These are phyloP conservation scores for Apiosordaria backusii DNA, from an alignment of 495 filamentous ascomycete genomes.

Conservation along the genomic window DNA sequence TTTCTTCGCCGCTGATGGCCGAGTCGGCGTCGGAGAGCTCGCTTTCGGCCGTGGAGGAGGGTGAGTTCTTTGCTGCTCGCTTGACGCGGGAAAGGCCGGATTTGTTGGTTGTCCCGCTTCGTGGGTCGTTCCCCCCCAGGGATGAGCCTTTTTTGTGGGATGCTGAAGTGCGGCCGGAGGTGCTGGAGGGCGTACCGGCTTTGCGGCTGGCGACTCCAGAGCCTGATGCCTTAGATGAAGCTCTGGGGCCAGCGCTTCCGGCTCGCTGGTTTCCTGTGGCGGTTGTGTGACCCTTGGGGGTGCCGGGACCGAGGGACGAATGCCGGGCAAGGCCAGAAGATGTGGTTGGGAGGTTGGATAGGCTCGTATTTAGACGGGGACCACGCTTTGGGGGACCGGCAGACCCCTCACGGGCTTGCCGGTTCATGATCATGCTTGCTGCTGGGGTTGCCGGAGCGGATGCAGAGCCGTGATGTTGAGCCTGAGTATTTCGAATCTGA, in stretches of 20 bases:
- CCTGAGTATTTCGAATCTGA: slow-evolving; percentile 40
- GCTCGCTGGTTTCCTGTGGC: slow-evolving; percentile 57
- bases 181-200: slow-evolving; percentile 60
- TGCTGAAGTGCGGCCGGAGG: slow-evolving; percentile 2
- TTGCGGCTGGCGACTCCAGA: slow-evolving; percentile 44
- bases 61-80: slow-evolving; percentile 56
- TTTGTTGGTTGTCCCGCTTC: slow-evolving; percentile 34
- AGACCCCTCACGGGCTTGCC: slow-evolving; percentile 70
- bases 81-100: slow-evolving; percentile 52
- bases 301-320: slow-evolving; percentile 77
- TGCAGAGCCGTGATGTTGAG: slow-evolving; percentile 41
- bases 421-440: slow-evolving; percentile 57
- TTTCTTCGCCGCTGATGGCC: slow-evolving; percentile 45
- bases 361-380: slow-evolving; percentile 62
- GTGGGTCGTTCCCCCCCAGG: slow-evolving; percentile 47
- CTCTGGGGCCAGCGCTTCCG: slow-evolving; percentile 68
- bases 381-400: slow-evolving; percentile 70
- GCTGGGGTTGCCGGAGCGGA: slow-evolving; percentile 67
- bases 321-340: slow-evolving; percentile 74
- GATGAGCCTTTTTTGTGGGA: slow-evolving; percentile 54
- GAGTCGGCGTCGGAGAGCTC: slow-evolving; percentile 67
- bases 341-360: slow-evolving; percentile 62
- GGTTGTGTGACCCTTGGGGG: slow-evolving; percentile 66
- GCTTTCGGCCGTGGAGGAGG: slow-evolving; percentile 54
- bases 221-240: slow-evolving; percentile 47